Conservation (phyloP, 2,329 filamentous ascomycete genomes). For the Fulvia fulva region DNA sequence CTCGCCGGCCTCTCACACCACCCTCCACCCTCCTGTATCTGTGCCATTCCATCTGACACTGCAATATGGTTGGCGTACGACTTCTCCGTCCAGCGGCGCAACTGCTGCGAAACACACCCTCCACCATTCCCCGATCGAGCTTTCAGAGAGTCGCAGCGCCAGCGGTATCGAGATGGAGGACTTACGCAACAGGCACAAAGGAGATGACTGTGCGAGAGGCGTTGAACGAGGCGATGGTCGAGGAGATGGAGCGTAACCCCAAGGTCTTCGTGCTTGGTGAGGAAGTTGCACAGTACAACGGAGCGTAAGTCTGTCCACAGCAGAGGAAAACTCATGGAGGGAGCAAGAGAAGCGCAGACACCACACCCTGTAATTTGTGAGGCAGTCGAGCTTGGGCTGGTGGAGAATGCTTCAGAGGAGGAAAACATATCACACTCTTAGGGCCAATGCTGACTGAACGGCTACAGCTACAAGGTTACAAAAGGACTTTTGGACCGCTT, state of each 20-base stretch:
- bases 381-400: too few relatives aligned
- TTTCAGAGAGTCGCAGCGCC: slow-evolving; percentile 49
- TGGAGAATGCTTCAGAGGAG: not conserved
- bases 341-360: not conserved
- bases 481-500: slow-evolving; percentile 96
- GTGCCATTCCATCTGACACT: not conserved
- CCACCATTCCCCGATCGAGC: slow-evolving; percentile 51
- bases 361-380: not conserved
- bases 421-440: not conserved
- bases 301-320: slow-evolving; percentile 58
- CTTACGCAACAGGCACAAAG: slow-evolving; percentile 67
- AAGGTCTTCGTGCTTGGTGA: slow-evolving; percentile 97
- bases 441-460: not conserved
- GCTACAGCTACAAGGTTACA: slow-evolving; percentile 85
- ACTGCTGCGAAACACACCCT: slow-evolving; percentile 55
- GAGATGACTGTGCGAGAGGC: slow-evolving; percentile 97
- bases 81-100: slow-evolving; percentile 62
- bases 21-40: not conserved
- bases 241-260: slow-evolving; percentile 89
- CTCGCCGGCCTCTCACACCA: not conserved
- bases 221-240: slow-evolving; percentile 93
- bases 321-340: not conserved
- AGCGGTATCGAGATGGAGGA: slow-evolving; percentile 45
- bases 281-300: slow-evolving; percentile 99
- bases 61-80: slow-evolving; percentile 55